Base-by-base conservation (phyloP, 768 basidiomycete genomes). In the Lactifluus echinatus region DNA sequence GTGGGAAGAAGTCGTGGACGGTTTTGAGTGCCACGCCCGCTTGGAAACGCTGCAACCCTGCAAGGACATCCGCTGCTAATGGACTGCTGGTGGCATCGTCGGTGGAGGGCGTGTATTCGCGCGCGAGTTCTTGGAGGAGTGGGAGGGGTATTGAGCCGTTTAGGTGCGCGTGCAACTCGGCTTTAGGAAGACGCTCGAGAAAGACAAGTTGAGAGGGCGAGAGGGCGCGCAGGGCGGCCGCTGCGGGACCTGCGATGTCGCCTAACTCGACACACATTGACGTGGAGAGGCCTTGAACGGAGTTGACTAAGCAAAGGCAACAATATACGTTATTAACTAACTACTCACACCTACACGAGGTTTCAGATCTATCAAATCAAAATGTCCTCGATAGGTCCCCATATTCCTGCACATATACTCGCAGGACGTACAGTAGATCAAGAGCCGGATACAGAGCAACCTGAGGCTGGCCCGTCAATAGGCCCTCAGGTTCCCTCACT, bases 141-240 rank as follows among this genome's bases (percentile, higher is more conserved):
- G 70, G 51, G 24, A 90, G 70, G 0, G 90, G 90, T 33, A 93
- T 91, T 10, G 82, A 92, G 0, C 89, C 89, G 63, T 91, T 91
- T 4, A 91, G 78, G 65, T 92, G 89, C 0, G 89, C 90, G 60
- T 92, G 90, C 0, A 93, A 77, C 66, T 93, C 90, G 1, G 89
- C 88, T 69, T 93, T 93, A 10, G 85, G 85, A 0, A 91, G 75
- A 1, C 60, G 55, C 47, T 79, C 73, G 42, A 93, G 72, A 68
- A 91, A 92, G 5, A 67, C 34, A 23, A 83, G 49, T 61, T 90
- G 82, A 6, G 70, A 60, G 0, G 72, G 60, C 10, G 72, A 71
- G 23, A 91, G 75, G 1, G 82, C 78, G 1, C 64, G 66, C 12
- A 89, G 69, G 0, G 89, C 89, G 0, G 57, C 63, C 0, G 76